Percentiles rank a stretch among this genome's conserved stretches.
Evolutionary conservation across 345 rosid genomes (phyloP).

Genomic region (Syzygium grande): DNA sequence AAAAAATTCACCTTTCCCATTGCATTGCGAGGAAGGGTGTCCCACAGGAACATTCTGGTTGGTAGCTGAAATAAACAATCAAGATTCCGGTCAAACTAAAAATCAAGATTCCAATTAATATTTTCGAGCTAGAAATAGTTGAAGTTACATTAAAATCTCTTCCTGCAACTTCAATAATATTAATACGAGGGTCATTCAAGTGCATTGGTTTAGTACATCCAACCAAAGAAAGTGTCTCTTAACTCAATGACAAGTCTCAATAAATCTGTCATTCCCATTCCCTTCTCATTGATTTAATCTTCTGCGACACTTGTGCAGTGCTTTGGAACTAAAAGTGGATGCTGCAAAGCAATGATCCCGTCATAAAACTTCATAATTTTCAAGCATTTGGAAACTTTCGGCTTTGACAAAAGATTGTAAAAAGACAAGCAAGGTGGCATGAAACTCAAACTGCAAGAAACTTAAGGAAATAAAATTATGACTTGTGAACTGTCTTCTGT

Average conservation of each 20-base stretch:
- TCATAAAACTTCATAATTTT: background rate
- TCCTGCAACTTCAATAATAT: background rate
- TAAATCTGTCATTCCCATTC: background rate
- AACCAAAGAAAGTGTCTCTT: background rate
- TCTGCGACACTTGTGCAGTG: background rate
- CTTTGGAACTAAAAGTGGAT: background rate
- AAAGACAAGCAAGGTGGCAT: background rate
- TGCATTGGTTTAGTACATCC: background rate
- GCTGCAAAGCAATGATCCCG: background rate
- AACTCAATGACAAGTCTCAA: background rate
- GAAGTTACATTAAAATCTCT: background rate
- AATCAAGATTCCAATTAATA: background rate
- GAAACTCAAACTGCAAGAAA: background rate
- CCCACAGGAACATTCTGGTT: conserved; percentile 74
- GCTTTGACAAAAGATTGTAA: background rate
- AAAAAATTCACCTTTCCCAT: conserved; percentile 79
- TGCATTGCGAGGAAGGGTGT: conserved; percentile 86
- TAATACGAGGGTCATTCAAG: background rate
- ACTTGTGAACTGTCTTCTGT: background rate
- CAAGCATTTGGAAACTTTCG: background rate
- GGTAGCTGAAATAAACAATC: conserved; percentile 51
- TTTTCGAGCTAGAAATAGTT: background rate
- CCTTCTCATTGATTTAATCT: background rate
- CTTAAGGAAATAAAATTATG: background rate
- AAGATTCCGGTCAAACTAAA: background rate